Conservation (phyloP, 768 basidiomycete species). For the Clitopilus passeckerianus region DNA sequence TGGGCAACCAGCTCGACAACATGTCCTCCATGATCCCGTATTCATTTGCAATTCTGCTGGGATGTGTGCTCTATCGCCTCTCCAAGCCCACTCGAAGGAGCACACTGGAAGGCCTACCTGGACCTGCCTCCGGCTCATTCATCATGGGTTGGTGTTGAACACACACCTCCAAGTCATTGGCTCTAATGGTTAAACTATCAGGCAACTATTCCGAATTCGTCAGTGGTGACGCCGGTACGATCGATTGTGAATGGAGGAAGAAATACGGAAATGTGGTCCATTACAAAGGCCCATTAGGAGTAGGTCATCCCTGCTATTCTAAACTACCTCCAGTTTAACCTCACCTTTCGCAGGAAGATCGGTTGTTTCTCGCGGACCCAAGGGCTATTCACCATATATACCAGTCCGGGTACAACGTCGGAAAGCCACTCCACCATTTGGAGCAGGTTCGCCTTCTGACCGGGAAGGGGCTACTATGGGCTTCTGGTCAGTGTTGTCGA, state of each 20-base stretch:
- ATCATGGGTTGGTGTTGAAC: not conserved
- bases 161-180: not conserved
- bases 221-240: not conserved
- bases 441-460: conserved; percentile 44
- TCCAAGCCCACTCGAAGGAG: not conserved
- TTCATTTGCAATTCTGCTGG: not conserved
- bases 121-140: not conserved
- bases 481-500: conserved; percentile 33
- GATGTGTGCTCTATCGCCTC: not conserved
- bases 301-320: not conserved
- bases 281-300: conserved; percentile 43
- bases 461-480: conserved; percentile 50
- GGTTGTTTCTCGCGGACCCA: conserved; percentile 48
- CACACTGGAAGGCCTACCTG: not conserved
- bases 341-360: conserved; percentile 36
- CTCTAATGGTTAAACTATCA: not conserved
- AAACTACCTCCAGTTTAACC: not conserved
- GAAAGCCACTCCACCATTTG: conserved; percentile 44
- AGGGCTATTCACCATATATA: conserved; percentile 53
- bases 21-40: not conserved
- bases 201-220: not conserved
- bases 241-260: conserved; percentile 29
- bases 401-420: conserved; percentile 43
- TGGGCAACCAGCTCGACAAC: no score
- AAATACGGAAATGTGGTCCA: conserved; percentile 46